Evolutionary conservation across 225 moss, liverwort and hornwort species (phyloP), one percentile per base, ranked within the genome.

Genomic region (Physcomitrellopsis africana): DNA sequence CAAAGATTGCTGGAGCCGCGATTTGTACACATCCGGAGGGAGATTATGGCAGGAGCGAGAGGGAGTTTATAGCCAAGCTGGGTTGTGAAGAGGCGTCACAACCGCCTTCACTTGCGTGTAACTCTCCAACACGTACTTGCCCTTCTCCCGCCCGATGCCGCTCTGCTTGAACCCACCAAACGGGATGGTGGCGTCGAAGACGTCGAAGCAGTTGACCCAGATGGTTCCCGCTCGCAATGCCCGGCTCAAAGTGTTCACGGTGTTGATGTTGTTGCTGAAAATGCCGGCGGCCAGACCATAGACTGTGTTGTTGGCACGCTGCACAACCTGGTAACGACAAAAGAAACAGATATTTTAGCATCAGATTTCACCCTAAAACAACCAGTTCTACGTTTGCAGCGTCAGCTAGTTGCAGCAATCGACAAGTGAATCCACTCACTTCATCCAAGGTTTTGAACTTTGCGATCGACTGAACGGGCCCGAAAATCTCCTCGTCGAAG

Each of bases 111-210:
- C 96, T 85, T 94, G 92, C 4, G 87, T 84, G 77, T 94, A 96
- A 62, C 82, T 88, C 1, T 96, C 80, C 52, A 94, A 69, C 4
- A 72, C 96, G 46, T 92, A 85, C 27, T 85, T 80, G 64, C 96
- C 90, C 82, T 94, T 96, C 83, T 94, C 94, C n/a, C 94, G 87
- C 3, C 96, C 96, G 19, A 93, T 77, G 52, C 94, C 92, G 52
- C 94, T 96, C 84, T 96, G 92, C 86, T 94, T 92, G 91, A 88
- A 96, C 5, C 96, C 96, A 27, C 96, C 96, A 41, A 96, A 91
- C 8, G 92, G 92, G 13, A 94, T 82, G 12, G 87, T 81, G 24
- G 76, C 74, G 49, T 96, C 92, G 48, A 96, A 94, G 11, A 94
- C 20, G 80, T 92, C 86, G 47, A 86, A 96, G 32, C 87, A 92